phyloP scores from a whole-genome alignment of 192 early-diverging fungal genomes.

The Lunasporangiospora selenospora region DNA sequence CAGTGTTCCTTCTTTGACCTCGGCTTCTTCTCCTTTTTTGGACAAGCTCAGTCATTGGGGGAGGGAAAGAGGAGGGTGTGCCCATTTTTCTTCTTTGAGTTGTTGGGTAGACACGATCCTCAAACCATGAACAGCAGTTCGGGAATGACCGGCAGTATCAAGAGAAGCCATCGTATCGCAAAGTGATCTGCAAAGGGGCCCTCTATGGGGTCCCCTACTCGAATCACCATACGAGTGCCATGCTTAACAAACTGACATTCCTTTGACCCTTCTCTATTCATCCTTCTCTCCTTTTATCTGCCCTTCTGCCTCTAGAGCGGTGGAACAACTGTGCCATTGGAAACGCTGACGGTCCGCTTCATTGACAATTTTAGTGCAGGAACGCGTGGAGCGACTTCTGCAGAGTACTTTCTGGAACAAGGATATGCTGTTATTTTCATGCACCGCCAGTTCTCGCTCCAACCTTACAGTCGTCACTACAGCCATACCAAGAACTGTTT shows the following conservation, averaged over 20 bases:
- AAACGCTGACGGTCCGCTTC: conserved; percentile 97
- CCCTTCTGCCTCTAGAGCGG: conserved; percentile 62
- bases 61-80: too few species aligned
- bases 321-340: conserved; percentile 96
- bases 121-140: too few species aligned
- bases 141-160: too few species aligned
- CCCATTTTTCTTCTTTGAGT: too few species aligned
- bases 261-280: too few species aligned
- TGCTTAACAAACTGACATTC: conserved; percentile 2
- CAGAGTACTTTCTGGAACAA: conserved; percentile 88
- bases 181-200: too few species aligned
- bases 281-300: conserved; percentile 2
- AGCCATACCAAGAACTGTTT: conserved; percentile 78
- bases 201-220: too few species aligned
- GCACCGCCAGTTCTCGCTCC: conserved; percentile 91
- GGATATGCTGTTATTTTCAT: conserved; percentile 98
- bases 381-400: conserved; percentile 92
- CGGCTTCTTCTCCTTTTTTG: conserved; percentile 33
- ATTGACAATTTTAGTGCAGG: conserved; percentile 99
- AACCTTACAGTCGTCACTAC: conserved; percentile 94
- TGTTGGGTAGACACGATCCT: too few species aligned
- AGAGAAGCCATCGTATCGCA: too few species aligned
- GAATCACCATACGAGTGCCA: too few species aligned
- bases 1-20: conserved; percentile 5
- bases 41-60: too few species aligned